Base-by-base conservation (phyloP, 257 asterid genomes). In the Petunia secreta region DNA sequence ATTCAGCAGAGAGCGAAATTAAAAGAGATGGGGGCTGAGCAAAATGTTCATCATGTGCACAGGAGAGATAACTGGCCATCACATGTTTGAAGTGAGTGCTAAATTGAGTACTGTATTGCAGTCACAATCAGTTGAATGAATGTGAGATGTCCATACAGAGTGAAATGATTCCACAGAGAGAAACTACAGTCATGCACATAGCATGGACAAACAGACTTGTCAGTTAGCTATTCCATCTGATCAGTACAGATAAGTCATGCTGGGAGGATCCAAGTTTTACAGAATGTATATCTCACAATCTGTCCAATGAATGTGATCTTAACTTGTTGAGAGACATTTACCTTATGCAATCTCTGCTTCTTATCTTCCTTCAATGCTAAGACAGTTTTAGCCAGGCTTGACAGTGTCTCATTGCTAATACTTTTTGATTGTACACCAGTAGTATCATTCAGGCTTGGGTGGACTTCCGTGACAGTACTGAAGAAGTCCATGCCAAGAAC, bases 401-500 rank as follows among this genome's bases (percentile, higher is more conserved):
- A 86, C 43, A 96, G 84, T 5, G 99, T 96, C 48, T 89, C 97
- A 78, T 94, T 87, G 88, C 98, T 94, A 78, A 96, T 94, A 93
- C 99, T 94, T 83, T 91, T 92, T 77, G 97, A 92, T 60, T 92
- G 98, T 54, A 91, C 94, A 79, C 95, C 93, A 57, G 87, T 85
- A 52, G 97, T 85, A 80, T 92, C 98, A 67, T 88, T 88, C 82
- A 96, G 85, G 91, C 98, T 96, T 50, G 98, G 97, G 79, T 96
- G 99, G 82, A 92, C 99, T 84, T 94, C 94, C 3, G 95, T 88
- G 81, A 94, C 96, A 6, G 95, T 92, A 54, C 90, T 88, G 59
- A 86, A 81, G 87, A 96, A 94, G 85, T 94, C 98, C 92, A 91
- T 75, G 63, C 98, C 98, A 82, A 96, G 98, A 52, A 96, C 99